These are phyloP conservation scores for Sarocladium oryzae DNA, from an alignment of 2,329 filamentous ascomycete species.

Conservation along the genomic window DNA sequence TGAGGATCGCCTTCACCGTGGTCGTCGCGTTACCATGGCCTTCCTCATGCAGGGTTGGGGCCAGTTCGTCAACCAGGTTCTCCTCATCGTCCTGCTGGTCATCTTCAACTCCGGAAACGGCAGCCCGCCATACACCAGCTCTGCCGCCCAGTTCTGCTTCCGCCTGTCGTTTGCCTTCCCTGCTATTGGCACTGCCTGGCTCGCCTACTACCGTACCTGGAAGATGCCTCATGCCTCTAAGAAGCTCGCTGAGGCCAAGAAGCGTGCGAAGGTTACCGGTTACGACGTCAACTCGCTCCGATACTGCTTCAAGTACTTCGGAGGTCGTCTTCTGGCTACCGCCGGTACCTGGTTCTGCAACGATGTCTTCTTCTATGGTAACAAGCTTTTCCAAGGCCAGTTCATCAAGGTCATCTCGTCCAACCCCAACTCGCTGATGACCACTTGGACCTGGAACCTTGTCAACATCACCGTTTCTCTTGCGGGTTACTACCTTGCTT, in stretches of 20 bases:
- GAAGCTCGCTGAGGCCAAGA: slow-evolving; percentile 76
- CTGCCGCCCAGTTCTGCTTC: slow-evolving; percentile 84
- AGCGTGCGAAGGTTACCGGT: slow-evolving; percentile 78
- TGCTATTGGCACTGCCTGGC: slow-evolving; percentile 83
- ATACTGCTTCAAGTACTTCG: slow-evolving; percentile 75
- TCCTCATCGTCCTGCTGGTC: slow-evolving; percentile 79
- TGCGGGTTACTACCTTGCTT: slow-evolving; percentile 83
- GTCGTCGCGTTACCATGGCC: slow-evolving; percentile 88
- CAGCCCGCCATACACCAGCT: slow-evolving; percentile 67
- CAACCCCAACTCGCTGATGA: slow-evolving; percentile 66
- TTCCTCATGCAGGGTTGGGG: slow-evolving; percentile 99
- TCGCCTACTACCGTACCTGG: slow-evolving; percentile 91
- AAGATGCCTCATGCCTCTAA: slow-evolving; percentile 88
- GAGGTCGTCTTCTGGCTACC: slow-evolving; percentile 78
- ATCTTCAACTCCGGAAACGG: slow-evolving; percentile 78
- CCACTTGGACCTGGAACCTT: slow-evolving; percentile 86
- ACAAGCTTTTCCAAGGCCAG: slow-evolving; percentile 91
- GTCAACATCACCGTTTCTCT: slow-evolving; percentile 85
- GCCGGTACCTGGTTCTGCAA: slow-evolving; percentile 91
- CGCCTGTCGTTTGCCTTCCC: slow-evolving; percentile 88
- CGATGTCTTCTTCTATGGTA: slow-evolving; percentile 98
- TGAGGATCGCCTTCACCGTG: slow-evolving; percentile 90
- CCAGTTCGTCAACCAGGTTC: slow-evolving; percentile 87
- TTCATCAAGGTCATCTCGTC: slow-evolving; percentile 81
- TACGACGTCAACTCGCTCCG: slow-evolving; percentile 83